Percentiles rank a stretch among this genome's conserved stretches.
These are phyloP conservation scores for Chaetomiaceae sp. DNA, from an alignment of 2,329 filamentous ascomycete species.

Conservation along the genomic window DNA sequence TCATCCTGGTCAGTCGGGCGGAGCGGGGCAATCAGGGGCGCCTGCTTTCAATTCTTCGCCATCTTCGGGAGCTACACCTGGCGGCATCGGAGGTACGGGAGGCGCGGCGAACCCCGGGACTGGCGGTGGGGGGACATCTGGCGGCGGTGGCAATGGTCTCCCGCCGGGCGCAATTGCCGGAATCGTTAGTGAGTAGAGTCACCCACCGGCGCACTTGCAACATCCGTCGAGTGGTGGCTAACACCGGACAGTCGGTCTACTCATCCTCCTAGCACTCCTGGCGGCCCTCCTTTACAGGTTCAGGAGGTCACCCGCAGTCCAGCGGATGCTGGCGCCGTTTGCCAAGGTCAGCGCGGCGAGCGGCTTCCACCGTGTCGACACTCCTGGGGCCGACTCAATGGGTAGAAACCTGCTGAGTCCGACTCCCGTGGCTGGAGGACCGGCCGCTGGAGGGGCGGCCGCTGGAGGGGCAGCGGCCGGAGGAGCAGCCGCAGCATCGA, in stretches of 20 bases:
- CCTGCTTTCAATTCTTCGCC: neutral
- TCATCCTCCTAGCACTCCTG: constrained; percentile 14
- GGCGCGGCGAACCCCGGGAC: neutral
- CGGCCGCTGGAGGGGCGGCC: neutral
- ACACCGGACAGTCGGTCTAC: constrained; percentile 11
- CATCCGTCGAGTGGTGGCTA: neutral
- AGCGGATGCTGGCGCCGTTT: constrained; percentile 12
- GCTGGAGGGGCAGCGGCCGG: neutral
- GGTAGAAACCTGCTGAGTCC: constrained; percentile 9
- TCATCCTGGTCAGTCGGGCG: neutral
- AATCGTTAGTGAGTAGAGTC: constrained; percentile 14
- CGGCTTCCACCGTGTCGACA: constrained; percentile 3
- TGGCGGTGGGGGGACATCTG: neutral
- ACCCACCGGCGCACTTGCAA: neutral
- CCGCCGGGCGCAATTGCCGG: constrained; percentile 15
- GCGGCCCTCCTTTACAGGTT: constrained; percentile 15
- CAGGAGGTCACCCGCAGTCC: constrained; percentile 5
- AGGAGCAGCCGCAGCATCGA: constrained; percentile 5
- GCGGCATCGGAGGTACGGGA: neutral
- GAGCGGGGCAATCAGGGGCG: too few species aligned
- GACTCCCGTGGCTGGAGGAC: neutral
- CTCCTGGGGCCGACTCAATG: constrained; percentile 8
- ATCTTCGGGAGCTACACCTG: neutral
- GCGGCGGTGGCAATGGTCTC: constrained; percentile 4
- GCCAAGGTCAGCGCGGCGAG: neutral